A percentile compares a stretch with the other conserved stretches of the same genome.
Conservation (phyloP, 2,329 filamentous ascomycete genomes). For the Acrodontium crateriforme region DNA sequence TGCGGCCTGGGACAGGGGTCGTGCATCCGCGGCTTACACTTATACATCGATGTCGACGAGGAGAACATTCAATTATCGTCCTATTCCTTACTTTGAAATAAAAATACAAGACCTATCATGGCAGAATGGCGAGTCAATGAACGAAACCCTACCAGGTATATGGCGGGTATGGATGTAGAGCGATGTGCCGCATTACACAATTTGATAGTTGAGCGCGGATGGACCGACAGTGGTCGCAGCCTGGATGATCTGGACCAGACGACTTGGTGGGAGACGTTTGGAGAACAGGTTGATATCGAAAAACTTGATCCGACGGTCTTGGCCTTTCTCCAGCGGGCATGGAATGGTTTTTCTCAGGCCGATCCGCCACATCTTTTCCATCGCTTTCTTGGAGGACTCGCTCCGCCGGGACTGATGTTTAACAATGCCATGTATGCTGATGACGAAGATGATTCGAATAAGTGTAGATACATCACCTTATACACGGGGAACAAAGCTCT, state of each 20-base stretch:
- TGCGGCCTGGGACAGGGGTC: too few species aligned
- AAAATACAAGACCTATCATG: too few species aligned
- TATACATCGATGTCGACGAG: too few species aligned
- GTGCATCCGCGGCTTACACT: too few species aligned
- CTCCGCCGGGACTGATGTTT: conserved; percentile 16
- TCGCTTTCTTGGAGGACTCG: conserved; percentile 17
- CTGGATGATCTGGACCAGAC: conserved; percentile 17
- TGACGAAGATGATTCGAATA: conserved; percentile 11
- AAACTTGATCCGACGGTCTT: too few species aligned
- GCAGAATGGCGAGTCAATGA: too few species aligned
- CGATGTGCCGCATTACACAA: conserved; percentile 22
- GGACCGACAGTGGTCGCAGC: conserved; percentile 20
- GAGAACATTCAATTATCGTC: too few species aligned
- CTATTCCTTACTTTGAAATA: too few species aligned
- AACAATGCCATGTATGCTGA: conserved; percentile 14
- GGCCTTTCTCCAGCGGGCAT: too few species aligned
- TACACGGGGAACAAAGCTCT: conserved; percentile 18
- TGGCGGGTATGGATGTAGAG: conserved; percentile 19
- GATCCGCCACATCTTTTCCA: conserved; percentile 16
- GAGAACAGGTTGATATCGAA: too few species aligned
- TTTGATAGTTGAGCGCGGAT: conserved; percentile 21
- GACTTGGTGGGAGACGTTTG: conserved; percentile 24
- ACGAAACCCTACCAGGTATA: too few species aligned
- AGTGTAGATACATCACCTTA: conserved; percentile 18
- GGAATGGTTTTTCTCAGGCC: conserved; percentile 14